phyloP scores from a whole-genome alignment of 2,329 filamentous ascomycete genomes.

The Scortechinia acanthostroma region DNA sequence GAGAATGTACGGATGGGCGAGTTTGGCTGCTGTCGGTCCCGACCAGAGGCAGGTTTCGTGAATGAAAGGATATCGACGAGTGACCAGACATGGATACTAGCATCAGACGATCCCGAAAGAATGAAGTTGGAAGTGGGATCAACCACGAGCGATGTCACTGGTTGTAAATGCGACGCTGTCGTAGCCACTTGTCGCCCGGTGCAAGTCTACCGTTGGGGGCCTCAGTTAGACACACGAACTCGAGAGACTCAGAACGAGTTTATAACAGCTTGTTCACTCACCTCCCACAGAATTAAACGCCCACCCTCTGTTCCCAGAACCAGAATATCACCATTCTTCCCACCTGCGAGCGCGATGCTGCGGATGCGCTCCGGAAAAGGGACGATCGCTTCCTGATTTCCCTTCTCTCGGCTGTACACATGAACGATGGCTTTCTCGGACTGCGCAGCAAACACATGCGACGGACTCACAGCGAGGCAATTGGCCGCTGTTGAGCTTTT shows the following conservation, averaged over 20 bases:
- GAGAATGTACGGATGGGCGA: conserved; percentile 47
- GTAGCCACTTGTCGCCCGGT: conserved; percentile 2
- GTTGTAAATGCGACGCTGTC: not conserved
- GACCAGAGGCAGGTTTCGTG: not conserved
- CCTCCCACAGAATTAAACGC: conserved; percentile 56
- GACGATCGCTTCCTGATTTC: conserved; percentile 54
- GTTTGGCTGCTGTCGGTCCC: conserved; percentile 14
- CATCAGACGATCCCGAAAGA: conserved; percentile 25
- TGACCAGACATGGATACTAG: conserved; percentile 57
- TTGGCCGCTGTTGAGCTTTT: conserved; percentile 52
- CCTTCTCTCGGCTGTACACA: conserved; percentile 54
- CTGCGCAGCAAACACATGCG: conserved; percentile 58
- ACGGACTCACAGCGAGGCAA: conserved; percentile 48
- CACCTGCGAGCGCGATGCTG: conserved; percentile 45
- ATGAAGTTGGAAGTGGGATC: conserved; percentile 36
- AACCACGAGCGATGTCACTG: conserved; percentile 46
- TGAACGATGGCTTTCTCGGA: conserved; percentile 57
- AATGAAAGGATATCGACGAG: conserved; percentile 36
- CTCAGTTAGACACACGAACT: conserved; percentile 1
- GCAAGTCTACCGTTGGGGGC: not conserved
- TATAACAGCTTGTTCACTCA: too few relatives aligned
- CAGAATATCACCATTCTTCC: conserved; percentile 30
- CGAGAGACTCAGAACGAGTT: not conserved
- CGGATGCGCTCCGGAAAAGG: conserved; percentile 56
- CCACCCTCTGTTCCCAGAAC: conserved; percentile 54